These are phyloP conservation scores for Trichoderma sp. DNA, from an alignment of 2,329 filamentous ascomycete genomes.

Conservation along the genomic window DNA sequence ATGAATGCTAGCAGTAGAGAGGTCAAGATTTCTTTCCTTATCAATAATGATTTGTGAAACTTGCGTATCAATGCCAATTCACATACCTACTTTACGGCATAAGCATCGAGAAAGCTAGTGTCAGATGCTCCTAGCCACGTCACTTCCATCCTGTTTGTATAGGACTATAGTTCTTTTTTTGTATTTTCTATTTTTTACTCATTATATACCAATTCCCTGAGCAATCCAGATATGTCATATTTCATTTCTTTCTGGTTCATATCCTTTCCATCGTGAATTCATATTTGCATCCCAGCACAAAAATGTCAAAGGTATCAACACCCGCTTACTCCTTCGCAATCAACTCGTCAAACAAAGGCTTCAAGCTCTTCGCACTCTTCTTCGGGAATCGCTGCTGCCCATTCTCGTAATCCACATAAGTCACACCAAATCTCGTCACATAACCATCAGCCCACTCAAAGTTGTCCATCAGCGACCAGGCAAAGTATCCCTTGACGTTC, in stretches of 20 bases:
- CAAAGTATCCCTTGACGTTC: constrained; percentile 75
- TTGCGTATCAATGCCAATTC: not conserved
- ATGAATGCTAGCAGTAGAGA: not conserved
- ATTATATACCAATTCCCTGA: not conserved
- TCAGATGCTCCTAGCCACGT: not conserved
- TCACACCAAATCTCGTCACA: constrained; percentile 80
- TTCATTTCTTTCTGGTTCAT: not conserved
- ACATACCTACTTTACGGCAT: not conserved
- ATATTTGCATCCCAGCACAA: not conserved
- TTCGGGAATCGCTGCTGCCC: constrained; percentile 79
- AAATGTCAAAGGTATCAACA: not conserved
- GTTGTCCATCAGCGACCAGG: constrained; percentile 87
- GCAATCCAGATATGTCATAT: not conserved
- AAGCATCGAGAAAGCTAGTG: not conserved
- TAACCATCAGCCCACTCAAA: constrained; percentile 94
- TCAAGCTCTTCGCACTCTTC: constrained; percentile 74
- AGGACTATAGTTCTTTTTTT: not conserved
- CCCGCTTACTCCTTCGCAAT: constrained; percentile 48
- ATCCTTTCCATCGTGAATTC: not conserved
- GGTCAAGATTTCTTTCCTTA: not conserved
- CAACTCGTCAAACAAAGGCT: constrained; percentile 66
- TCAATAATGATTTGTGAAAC: not conserved
- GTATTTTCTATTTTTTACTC: not conserved
- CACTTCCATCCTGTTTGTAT: not conserved
- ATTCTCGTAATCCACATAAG: constrained; percentile 77